Percentiles rank a stretch among this genome's conserved stretches.
phyloP scores from a whole-genome alignment of 371 early-diverging fungal species.

The Mucor piriformis region DNA sequence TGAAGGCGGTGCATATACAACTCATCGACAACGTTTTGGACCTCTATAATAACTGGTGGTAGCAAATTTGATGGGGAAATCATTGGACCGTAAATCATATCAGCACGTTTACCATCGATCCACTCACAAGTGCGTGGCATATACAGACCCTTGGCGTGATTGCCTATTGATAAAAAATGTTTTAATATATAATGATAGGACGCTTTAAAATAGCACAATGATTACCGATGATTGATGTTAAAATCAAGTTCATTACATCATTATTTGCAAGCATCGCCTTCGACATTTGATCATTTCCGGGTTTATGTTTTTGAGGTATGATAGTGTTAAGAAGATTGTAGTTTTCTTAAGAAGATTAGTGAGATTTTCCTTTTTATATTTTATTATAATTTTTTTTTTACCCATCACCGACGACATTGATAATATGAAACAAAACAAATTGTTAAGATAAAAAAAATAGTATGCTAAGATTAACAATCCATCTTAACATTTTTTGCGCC shows the following conservation, averaged over 20 bases:
- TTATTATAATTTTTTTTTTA: too few relatives aligned
- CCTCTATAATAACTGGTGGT: conserved; percentile 13
- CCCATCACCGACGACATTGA: background rate
- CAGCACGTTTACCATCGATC: conserved; percentile 23
- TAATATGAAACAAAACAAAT: background rate
- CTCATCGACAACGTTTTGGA: conserved; percentile 14
- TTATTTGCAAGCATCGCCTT: background rate
- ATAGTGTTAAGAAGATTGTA: background rate
- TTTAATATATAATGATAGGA: too few relatives aligned
- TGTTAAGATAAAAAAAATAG: background rate
- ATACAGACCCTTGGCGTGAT: background rate
- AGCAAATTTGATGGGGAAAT: background rate
- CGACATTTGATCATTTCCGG: background rate
- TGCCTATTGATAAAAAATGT: background rate
- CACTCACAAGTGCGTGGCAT: conserved; percentile 1
- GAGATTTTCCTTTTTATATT: too few relatives aligned
- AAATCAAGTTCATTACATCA: background rate
- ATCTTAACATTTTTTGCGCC: conserved; percentile 1
- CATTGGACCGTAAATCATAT: conserved; percentile 18
- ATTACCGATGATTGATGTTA: background rate
- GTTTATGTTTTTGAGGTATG: conserved; percentile 1
- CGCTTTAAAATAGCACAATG: too few relatives aligned
- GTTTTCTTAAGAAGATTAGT: too few relatives aligned
- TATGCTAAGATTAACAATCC: background rate
- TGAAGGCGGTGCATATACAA: conserved; percentile 41